Base-by-base conservation (phyloP, 169 alveolate genomes). In the Plasmodium vinckei region DNA sequence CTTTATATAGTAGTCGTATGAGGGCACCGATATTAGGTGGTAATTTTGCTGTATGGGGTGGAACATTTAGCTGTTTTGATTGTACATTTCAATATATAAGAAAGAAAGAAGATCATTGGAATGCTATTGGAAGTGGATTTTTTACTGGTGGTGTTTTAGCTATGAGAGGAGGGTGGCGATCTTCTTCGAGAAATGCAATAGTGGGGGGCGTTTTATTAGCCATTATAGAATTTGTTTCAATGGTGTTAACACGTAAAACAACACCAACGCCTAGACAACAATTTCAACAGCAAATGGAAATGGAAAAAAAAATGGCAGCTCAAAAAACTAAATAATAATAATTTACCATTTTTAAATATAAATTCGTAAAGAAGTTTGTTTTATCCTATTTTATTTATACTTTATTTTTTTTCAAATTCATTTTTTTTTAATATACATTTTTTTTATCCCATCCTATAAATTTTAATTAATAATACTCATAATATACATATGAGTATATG, bases 21-120 rank as follows among this genome's bases (percentile, higher is more conserved):
- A 88, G 97, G 27, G 98, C 99, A 12, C 99, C 99, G 6, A 94
- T 96, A 59, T 95, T 98, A 10, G 99, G 99, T 33, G 98, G 97
- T 1, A 95, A 95, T 77, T 97, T 98, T 87, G 99, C 99, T 59
- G 97, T 97, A 87, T 98, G 99, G 99, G 99, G 99, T 10, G 99
- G 99, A 42, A 95, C 97, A 54, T 98, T 97, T 88, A 95, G 98
- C 67, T 89, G 98, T 27, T 96, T 94, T 79, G 99, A 97, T 93
- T 97, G 99, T 79, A 91, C 97, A 13, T 92, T 97, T 87, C 97
- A 96, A 73, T 95, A 94, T 91, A 60, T 95, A 47, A 93, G 99
- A 68, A 95, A 96, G 65, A 97, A 95, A 82, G 99, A 98, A 75
- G 99, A 98, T 72, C 97, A 95, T 87, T 97, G 98, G 98, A 97